Conservation (phyloP, 2,329 filamentous ascomycete species). For the Beauveria sp. region DNA sequence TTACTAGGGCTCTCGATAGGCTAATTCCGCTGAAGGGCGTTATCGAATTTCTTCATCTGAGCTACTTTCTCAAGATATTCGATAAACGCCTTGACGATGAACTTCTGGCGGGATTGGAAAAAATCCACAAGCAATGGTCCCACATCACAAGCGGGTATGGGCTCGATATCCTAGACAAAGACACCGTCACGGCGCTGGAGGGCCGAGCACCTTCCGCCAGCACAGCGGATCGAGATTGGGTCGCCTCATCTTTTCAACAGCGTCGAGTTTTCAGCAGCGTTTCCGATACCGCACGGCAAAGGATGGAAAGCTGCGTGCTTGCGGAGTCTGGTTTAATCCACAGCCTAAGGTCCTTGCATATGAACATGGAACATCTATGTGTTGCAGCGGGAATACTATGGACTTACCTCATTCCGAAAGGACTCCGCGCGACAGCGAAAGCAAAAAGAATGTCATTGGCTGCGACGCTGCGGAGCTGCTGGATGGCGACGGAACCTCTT, state of each 20-base stretch:
- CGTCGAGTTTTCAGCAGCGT: not conserved
- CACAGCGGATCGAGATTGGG: not conserved
- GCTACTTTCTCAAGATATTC: not conserved
- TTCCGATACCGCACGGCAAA: too few relatives aligned
- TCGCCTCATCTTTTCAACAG: not conserved
- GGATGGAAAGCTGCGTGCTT: not conserved
- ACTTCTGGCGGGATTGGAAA: not conserved
- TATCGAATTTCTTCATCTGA: slow-evolving; percentile 9
- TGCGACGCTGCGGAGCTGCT: not conserved
- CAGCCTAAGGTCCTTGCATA: not conserved
- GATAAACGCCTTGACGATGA: not conserved
- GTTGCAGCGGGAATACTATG: not conserved
- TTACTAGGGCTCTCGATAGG: slow-evolving; percentile 7
- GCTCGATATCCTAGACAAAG: not conserved
- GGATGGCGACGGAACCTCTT: not conserved
- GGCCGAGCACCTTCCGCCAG: not conserved
- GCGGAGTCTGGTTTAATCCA: not conserved
- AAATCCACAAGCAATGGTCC: not conserved
- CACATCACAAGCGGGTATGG: too few relatives aligned
- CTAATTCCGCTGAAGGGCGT: slow-evolving; percentile 2
- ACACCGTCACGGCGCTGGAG: not conserved
- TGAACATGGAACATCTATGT: not conserved
- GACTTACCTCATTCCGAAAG: not conserved
- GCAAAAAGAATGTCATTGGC: not conserved
- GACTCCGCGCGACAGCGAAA: not conserved